Evolutionary conservation across 2,329 filamentous ascomycete genomes (phyloP), one percentile per base, ranked within the genome.

Genomic region (Nannizzia gypsea): DNA sequence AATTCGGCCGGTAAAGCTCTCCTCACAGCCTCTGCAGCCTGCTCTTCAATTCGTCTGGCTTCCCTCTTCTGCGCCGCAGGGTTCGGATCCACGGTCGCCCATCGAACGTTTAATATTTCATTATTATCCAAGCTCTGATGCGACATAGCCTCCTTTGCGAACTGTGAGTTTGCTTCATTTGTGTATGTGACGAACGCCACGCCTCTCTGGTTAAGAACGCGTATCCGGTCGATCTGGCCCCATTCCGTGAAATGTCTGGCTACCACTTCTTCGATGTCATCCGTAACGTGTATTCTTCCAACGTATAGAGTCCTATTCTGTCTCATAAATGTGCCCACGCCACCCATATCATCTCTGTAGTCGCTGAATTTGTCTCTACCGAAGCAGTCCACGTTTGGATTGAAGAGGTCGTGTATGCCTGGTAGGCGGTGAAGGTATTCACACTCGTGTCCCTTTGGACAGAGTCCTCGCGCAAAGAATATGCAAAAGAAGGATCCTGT

Each of bases 321-420:
- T 22, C 93, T 82, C 83, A 91, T 87, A 70, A 99, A 99, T 63
- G 84, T 90, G 26, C 93, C 93, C 1, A 96, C 90, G 65, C 95
- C 95, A 58, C 92, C 91, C 93, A 99, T 97, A 72, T 97, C 92
- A 71, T 97, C 92, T 68, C 91, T 80, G 74, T 96, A 97, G 70
- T 96, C 92, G 63, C 83, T 87, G 69, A 90, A 88, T 77, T 95
- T 96, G 78, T 96, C 92, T 61, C 92, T 82, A 1, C 90, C 90
- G 69, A 99, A 99, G 70, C 90, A 95, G 76, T 99, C 93, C 20
- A 96, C 85, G 67, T 96, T 97, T 1, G 88, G 89, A 63, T 92
- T 93, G 75, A 92, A 96, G 11, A 95, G 80, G 72, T 97, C 93
- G 70, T 90, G 89, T 1, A 95, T 81, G 0, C 83, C 85, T 0